phyloP scores from a whole-genome alignment of 768 basidiomycete species.

The Chiua virens region DNA sequence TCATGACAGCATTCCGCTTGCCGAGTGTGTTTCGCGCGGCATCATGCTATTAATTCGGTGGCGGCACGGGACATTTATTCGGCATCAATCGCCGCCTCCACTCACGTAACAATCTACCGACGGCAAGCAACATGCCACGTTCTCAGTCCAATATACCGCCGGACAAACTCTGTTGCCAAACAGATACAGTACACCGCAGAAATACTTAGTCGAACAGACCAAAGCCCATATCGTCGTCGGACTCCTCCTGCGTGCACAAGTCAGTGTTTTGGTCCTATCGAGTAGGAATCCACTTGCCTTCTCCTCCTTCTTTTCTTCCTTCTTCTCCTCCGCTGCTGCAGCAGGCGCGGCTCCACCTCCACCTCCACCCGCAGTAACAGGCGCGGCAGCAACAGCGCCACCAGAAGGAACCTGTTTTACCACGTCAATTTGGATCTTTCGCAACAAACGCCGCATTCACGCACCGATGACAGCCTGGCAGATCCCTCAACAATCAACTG shows the following conservation, averaged over 20 bases:
- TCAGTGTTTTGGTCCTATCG: background rate
- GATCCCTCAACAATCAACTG: slow-evolving; percentile 93
- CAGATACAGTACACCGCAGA: background rate
- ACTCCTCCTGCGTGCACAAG: slow-evolving; percentile 65
- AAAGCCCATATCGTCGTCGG: slow-evolving; percentile 99
- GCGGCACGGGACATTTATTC: slow-evolving; percentile 17
- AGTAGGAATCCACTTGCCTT: slow-evolving; percentile 51
- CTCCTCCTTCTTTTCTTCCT: slow-evolving; percentile 89
- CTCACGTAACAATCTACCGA: slow-evolving; percentile 21
- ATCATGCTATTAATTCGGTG: background rate
- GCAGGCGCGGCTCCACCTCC: slow-evolving; percentile 48
- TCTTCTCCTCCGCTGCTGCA: slow-evolving; percentile 68
- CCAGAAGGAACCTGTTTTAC: slow-evolving; percentile 82
- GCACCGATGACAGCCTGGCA: slow-evolving; percentile 89
- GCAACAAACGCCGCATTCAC: slow-evolving; percentile 25
- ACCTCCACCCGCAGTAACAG: slow-evolving; percentile 46
- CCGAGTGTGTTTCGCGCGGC: background rate
- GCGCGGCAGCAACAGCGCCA: slow-evolving; percentile 67
- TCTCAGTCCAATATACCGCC: background rate
- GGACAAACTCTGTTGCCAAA: background rate
- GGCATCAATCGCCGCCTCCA: slow-evolving; percentile 13
- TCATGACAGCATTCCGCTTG: background rate
- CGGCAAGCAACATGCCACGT: slow-evolving; percentile 13
- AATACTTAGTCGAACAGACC: slow-evolving; percentile 87
- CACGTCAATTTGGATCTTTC: slow-evolving; percentile 3